phyloP scores from a whole-genome alignment of 352 stramenopile species.

The Thraustotheca clavata region DNA sequence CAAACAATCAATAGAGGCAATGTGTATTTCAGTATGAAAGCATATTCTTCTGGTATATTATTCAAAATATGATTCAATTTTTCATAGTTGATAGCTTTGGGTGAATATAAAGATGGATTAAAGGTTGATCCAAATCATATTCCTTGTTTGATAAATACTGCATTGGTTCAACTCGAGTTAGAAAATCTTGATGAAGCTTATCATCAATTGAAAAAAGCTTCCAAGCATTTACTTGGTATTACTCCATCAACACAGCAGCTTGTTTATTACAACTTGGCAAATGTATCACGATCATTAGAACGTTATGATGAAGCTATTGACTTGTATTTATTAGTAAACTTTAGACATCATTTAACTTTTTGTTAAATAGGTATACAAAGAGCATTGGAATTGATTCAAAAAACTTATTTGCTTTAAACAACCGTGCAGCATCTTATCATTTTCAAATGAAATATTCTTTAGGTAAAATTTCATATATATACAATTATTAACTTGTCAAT shows the following conservation, averaged over 20 bases:
- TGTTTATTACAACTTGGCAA: constrained; percentile 6
- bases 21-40: constrained; percentile 36
- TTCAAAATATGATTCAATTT: not conserved
- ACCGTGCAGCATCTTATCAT: constrained; percentile 43
- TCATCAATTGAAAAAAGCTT: not conserved
- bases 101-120: constrained; percentile 41
- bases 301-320: constrained; percentile 33
- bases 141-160: constrained; percentile 41
- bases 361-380: constrained; percentile 16
- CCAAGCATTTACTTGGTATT: not conserved
- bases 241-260: not conserved
- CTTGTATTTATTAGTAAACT: not conserved
- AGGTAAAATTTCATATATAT: not conserved
- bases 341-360: not conserved
- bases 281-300: constrained; percentile 24
- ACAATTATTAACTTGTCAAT: constrained; percentile 16
- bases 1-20: constrained; percentile 29
- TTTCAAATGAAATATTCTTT: constrained; percentile 39
- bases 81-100: constrained; percentile 22
- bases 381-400: constrained; percentile 34
- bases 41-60: constrained; percentile 24
- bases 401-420: constrained; percentile 45
- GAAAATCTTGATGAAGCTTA: constrained; percentile 32
- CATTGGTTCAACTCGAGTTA: constrained; percentile 34
- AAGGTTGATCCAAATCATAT: constrained; percentile 32